phyloP scores from a whole-genome alignment of 345 rosid genomes.

The Eucalyptus virginea region DNA sequence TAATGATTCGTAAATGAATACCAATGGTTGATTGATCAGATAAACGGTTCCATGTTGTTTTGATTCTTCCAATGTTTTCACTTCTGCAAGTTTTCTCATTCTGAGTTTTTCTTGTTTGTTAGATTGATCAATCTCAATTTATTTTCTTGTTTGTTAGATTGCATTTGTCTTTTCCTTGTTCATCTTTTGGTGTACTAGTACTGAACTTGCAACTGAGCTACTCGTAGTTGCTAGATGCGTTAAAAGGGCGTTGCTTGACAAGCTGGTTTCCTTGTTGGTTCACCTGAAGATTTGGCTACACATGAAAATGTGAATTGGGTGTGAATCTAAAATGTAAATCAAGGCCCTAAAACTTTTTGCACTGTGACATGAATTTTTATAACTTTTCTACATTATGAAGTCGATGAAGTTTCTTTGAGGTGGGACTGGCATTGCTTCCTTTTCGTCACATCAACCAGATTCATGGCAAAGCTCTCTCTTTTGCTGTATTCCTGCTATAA shows the following conservation, averaged over 20 bases:
- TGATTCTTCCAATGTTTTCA: neutral
- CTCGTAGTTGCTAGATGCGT: neutral
- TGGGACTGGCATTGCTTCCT: neutral
- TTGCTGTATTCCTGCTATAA: neutral
- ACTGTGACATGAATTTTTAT: neutral
- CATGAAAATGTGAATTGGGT: neutral
- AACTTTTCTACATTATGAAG: neutral
- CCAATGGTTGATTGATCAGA: neutral
- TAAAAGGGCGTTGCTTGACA: neutral
- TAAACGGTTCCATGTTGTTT: neutral
- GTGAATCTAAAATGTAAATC: neutral
- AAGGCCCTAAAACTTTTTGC: neutral
- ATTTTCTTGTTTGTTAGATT: neutral
- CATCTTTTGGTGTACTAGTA: neutral
- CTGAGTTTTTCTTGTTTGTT: neutral
- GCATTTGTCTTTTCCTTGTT: neutral
- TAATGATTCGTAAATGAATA: neutral
- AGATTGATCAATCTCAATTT: neutral
- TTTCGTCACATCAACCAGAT: neutral
- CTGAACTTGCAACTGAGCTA: neutral
- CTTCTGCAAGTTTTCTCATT: neutral
- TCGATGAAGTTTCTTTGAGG: neutral
- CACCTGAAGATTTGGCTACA: neutral
- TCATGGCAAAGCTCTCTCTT: neutral
- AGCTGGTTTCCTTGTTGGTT: neutral